These are phyloP conservation scores for Talaromyces trachyspermus DNA, from an alignment of 495 filamentous ascomycete genomes.

Conservation along the genomic window DNA sequence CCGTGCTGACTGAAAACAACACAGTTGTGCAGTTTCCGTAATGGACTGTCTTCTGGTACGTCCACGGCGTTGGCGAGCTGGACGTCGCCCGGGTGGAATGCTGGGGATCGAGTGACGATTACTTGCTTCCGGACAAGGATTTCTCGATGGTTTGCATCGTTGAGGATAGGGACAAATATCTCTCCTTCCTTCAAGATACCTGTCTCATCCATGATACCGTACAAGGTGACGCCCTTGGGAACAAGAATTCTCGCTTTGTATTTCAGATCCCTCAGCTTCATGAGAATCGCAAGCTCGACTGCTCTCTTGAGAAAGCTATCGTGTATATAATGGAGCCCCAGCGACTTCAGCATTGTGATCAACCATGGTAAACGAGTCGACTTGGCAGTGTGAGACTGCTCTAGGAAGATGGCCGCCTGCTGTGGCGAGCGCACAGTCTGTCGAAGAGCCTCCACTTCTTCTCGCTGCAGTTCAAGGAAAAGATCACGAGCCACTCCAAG, in stretches of 20 bases:
- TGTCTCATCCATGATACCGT: conserved; percentile 80
- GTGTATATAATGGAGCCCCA: conserved; percentile 52
- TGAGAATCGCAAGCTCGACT: conserved; percentile 58
- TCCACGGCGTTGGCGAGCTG: conserved; percentile 51
- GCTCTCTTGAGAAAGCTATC: conserved; percentile 58
- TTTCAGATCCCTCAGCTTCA: conserved; percentile 63
- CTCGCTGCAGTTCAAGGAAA: conserved; percentile 55
- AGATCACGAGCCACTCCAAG: conserved; percentile 43
- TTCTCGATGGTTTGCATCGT: conserved; percentile 9
- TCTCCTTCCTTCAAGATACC: conserved; percentile 57
- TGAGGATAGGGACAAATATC: conserved; percentile 51
- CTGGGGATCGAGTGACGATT: conserved; percentile 64
- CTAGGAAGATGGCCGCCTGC: conserved; percentile 58
- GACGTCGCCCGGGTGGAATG: conserved; percentile 74
- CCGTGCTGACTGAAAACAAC: conserved; percentile 71
- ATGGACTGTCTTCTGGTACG: conserved; percentile 51
- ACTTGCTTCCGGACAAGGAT: conserved; percentile 14
- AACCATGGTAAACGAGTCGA: conserved; percentile 49
- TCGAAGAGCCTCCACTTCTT: conserved; percentile 49
- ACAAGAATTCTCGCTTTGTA: conserved; percentile 68
- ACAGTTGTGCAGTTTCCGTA: conserved; percentile 56
- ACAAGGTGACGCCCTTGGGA: conserved; percentile 58
- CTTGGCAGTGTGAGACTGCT: conserved; percentile 45
- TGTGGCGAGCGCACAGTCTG: conserved; percentile 41
- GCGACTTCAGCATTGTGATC: conserved; percentile 42